Conservation (phyloP, 1,139 yeast genomes). For the Debaryomyces sp. region DNA sequence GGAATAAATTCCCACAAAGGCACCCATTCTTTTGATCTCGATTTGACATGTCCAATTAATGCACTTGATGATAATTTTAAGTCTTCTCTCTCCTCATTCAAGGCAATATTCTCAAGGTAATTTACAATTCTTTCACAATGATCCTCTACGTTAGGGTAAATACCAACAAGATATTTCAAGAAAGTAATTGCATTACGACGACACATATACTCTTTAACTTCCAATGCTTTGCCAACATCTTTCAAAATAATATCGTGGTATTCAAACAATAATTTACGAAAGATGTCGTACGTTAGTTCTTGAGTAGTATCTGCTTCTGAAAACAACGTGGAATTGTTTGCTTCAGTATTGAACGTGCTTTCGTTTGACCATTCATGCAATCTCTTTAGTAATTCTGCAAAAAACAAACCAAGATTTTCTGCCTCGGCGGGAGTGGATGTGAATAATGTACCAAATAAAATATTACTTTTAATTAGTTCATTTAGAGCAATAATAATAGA, state of each 20-base stretch:
- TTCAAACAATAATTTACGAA: slow-evolving; percentile 47
- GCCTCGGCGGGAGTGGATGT: slow-evolving; percentile 79
- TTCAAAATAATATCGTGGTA: slow-evolving; percentile 58
- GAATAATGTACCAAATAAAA: slow-evolving; percentile 62
- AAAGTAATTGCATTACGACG: slow-evolving; percentile 81
- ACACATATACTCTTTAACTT: slow-evolving; percentile 71
- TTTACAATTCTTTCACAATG: slow-evolving; percentile 61
- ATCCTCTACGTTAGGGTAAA: slow-evolving; percentile 69
- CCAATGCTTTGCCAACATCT: slow-evolving; percentile 52
- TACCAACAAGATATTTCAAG: slow-evolving; percentile 64
- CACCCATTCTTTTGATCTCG: slow-evolving; percentile 59
- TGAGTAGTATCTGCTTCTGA: slow-evolving; percentile 14
- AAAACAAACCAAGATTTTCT: slow-evolving; percentile 80
- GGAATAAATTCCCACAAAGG: slow-evolving; percentile 59
- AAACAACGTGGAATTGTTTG: slow-evolving; percentile 8
- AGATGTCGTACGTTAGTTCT: slow-evolving; percentile 33
- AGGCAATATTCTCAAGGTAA: slow-evolving; percentile 51
- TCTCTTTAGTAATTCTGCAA: slow-evolving; percentile 54
- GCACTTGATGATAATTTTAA: slow-evolving; percentile 80
- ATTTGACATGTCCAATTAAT: slow-evolving; percentile 68
- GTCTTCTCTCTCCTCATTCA: slow-evolving; percentile 73
- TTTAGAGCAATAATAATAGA: slow-evolving; percentile 49
- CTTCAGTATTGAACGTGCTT: slow-evolving; percentile 16
- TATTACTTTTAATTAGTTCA: slow-evolving; percentile 49
- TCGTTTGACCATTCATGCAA: slow-evolving; percentile 48